Percentiles rank a stretch among this genome's conserved stretches.
Evolutionary conservation across 441 rosid species (phyloP).

Genomic region (Syzygium malaccense): DNA sequence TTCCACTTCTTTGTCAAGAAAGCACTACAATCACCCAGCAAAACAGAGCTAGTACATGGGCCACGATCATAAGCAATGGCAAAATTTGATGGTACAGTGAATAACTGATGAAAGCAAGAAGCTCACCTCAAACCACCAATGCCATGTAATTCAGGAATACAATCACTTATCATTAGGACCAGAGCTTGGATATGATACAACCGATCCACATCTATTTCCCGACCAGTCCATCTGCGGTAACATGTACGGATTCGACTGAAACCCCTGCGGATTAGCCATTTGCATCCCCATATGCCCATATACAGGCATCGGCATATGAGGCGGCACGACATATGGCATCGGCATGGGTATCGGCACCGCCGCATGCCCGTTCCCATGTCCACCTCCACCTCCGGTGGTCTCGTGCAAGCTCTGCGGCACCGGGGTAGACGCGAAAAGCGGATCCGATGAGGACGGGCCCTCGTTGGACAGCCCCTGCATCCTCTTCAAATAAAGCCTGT

Average conservation of each 20-base stretch:
- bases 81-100: neutral
- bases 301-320: constrained; percentile 66
- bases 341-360: constrained; percentile 43
- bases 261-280: constrained; percentile 31
- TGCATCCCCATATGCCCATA: constrained; percentile 70
- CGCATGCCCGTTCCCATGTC: constrained; percentile 20
- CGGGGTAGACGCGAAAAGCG: constrained; percentile 76
- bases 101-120: neutral
- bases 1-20: neutral
- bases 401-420: constrained; percentile 62
- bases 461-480: constrained; percentile 74
- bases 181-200: constrained; percentile 40
- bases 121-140: neutral
- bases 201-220: constrained; percentile 50
- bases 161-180: constrained; percentile 33
- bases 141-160: neutral
- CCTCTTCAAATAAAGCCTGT: constrained; percentile 79
- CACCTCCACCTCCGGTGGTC: constrained; percentile 14
- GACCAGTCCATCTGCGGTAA: constrained; percentile 64
- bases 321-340: constrained; percentile 34
- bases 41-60: neutral
- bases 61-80: neutral
- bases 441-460: constrained; percentile 73
- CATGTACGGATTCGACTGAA: constrained; percentile 41
- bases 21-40: neutral